phyloP scores from a whole-genome alignment of 1,139 yeast genomes.

The Saccharomyces uvarum region DNA sequence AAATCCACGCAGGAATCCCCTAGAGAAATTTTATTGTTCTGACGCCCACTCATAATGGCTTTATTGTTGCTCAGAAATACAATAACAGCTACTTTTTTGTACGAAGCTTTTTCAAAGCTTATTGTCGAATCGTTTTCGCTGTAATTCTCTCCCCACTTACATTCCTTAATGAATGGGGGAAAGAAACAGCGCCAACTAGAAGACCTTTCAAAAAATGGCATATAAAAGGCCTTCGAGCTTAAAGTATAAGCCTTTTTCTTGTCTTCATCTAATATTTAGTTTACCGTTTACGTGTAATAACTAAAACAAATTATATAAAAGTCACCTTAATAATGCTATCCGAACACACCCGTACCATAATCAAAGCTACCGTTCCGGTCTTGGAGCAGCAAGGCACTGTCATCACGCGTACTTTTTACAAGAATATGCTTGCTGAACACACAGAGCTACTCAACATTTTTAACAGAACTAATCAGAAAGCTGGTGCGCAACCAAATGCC shows the following conservation, averaged over 20 bases:
- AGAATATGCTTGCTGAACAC: slow-evolving; percentile 45
- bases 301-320: background rate
- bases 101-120: background rate
- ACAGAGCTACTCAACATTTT: slow-evolving; percentile 54
- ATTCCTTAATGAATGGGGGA: background rate
- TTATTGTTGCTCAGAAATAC: background rate
- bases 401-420: slow-evolving; percentile 49
- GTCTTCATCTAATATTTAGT: background rate
- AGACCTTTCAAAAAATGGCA: background rate
- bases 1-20: background rate
- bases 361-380: slow-evolving; percentile 53
- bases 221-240: background rate
- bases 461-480: slow-evolving; percentile 51
- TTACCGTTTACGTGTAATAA: background rate
- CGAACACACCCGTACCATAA: slow-evolving; percentile 30
- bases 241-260: background rate
- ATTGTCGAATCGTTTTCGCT: background rate
- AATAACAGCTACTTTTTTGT: background rate
- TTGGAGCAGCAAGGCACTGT: slow-evolving; percentile 49
- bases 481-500: slow-evolving; percentile 54
- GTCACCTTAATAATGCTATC: slow-evolving; percentile 20
- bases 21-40: background rate
- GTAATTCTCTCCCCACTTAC: background rate
- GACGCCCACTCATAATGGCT: background rate
- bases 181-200: background rate